Conservation (phyloP, 805 yeast genomes). For the Vanderwaltozyma tropicalis region DNA sequence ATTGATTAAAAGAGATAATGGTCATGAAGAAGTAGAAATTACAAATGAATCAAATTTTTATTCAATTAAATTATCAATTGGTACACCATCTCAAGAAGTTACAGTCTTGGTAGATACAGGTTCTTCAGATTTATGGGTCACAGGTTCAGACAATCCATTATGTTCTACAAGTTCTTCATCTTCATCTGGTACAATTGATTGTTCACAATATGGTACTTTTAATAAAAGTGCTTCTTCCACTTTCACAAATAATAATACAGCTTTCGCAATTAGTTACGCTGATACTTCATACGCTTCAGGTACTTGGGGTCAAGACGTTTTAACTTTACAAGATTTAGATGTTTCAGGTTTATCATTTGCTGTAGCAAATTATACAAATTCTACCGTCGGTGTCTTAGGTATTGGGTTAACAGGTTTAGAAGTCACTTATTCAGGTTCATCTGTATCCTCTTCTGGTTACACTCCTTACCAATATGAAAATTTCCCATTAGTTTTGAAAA, state of each 20-base stretch:
- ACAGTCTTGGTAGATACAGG: slow-evolving; percentile 64
- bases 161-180: slow-evolving; percentile 18
- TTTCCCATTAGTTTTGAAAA: slow-evolving; percentile 51
- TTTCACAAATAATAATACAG: slow-evolving; percentile 23
- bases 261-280: slow-evolving; percentile 39
- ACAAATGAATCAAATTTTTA: slow-evolving; percentile 36
- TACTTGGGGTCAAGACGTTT: slow-evolving; percentile 37
- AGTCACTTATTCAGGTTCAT: slow-evolving; percentile 35
- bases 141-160: slow-evolving; percentile 38
- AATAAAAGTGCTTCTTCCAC: slow-evolving; percentile 14
- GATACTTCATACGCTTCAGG: slow-evolving; percentile 43
- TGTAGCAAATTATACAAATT: slow-evolving; percentile 27
- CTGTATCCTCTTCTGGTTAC: slow-evolving; percentile 6
- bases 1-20: slow-evolving; percentile 22
- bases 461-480: slow-evolving; percentile 45
- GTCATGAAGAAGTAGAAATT: slow-evolving; percentile 27
- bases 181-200: slow-evolving; percentile 8
- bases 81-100: slow-evolving; percentile 48
- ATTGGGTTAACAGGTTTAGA: slow-evolving; percentile 51
- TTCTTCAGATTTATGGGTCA: slow-evolving; percentile 55
- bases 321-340: slow-evolving; percentile 38
- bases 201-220: slow-evolving; percentile 32
- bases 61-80: slow-evolving; percentile 38
- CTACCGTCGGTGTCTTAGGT: slow-evolving; percentile 40
- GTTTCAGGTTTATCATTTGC: slow-evolving; percentile 26